Evolutionary conservation across 805 yeast species (phyloP).

Genomic region (Tetrapisispora taiwanensis): DNA sequence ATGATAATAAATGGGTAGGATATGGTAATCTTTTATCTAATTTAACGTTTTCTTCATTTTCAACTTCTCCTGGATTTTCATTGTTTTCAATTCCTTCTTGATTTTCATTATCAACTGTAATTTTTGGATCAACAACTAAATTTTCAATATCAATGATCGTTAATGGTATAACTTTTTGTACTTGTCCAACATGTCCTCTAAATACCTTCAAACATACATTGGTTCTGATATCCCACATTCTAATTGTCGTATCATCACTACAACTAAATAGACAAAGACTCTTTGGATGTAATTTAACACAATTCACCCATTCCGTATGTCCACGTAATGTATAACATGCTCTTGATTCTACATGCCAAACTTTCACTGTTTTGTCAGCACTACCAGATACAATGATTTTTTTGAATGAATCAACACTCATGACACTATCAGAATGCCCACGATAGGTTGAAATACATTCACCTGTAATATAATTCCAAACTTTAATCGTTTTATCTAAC

Average conservation of each 20-base stretch:
- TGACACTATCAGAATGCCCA: constrained; percentile 82
- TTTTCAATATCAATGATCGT: constrained; percentile 57
- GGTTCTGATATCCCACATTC: constrained; percentile 87
- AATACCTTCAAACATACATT: constrained; percentile 72
- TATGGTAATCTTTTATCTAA: constrained; percentile 29
- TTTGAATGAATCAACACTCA: constrained; percentile 69
- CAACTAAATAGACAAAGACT: constrained; percentile 77
- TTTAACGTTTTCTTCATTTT: constrained; percentile 7
- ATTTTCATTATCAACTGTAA: constrained; percentile 8
- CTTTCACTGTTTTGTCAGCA: constrained; percentile 84
- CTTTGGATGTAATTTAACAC: constrained; percentile 74
- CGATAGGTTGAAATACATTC: constrained; percentile 87
- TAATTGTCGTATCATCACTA: constrained; percentile 82
- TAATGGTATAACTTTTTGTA: constrained; percentile 84
- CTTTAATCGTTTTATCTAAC: constrained; percentile 80
- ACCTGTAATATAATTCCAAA: constrained; percentile 94
- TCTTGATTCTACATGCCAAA: constrained; percentile 92
- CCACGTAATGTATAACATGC: constrained; percentile 90
- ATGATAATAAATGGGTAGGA: constrained; percentile 79
- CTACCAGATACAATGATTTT: constrained; percentile 87
- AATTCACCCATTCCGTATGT: constrained; percentile 85
- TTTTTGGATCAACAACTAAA: constrained; percentile 33
- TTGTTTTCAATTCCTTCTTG: constrained; percentile 6
- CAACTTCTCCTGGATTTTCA: constrained; percentile 7
- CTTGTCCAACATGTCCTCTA: constrained; percentile 87